phyloP scores from a whole-genome alignment of 2,329 filamentous ascomycete species.

The Cytospora paraplurivora region DNA sequence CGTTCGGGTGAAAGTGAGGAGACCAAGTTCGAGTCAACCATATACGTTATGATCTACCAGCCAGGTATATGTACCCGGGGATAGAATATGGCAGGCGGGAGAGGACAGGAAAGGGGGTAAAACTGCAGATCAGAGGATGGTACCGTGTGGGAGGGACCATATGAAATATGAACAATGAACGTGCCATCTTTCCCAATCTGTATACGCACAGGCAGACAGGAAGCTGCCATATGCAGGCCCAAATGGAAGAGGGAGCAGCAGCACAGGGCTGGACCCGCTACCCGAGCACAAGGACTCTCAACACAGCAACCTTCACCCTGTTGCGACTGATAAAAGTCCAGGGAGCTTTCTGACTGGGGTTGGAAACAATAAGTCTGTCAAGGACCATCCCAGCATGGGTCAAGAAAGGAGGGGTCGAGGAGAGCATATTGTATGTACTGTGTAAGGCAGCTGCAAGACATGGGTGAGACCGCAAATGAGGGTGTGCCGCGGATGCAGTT shows the following conservation, averaged over 20 bases:
- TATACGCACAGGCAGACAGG: background rate
- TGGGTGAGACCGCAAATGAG: slow-evolving; percentile 15
- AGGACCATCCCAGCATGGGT: background rate
- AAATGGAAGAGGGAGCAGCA: background rate
- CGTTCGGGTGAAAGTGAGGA: background rate
- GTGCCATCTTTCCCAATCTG: background rate
- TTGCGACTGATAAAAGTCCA: slow-evolving; percentile 7
- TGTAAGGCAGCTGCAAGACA: slow-evolving; percentile 14
- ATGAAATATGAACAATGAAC: background rate
- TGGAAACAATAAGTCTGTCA: background rate
- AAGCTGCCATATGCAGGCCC: background rate
- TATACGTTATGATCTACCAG: too few relatives aligned
- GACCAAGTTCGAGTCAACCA: background rate
- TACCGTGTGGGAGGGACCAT: slow-evolving; percentile 11
- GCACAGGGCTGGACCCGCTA: slow-evolving; percentile 9
- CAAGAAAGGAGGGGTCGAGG: background rate
- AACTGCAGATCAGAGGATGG: background rate
- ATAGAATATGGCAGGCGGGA: background rate
- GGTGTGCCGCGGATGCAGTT: slow-evolving; percentile 10
- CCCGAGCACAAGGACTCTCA: slow-evolving; percentile 7
- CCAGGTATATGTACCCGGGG: slow-evolving; percentile 6
- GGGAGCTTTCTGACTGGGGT: slow-evolving; percentile 11
- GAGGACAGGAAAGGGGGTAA: slow-evolving; percentile 1
- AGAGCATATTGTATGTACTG: background rate
- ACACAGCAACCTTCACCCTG: slow-evolving; percentile 7